These are phyloP conservation scores for Metarhizium anisopliae DNA, from an alignment of 2,329 filamentous ascomycete species.

Conservation along the genomic window DNA sequence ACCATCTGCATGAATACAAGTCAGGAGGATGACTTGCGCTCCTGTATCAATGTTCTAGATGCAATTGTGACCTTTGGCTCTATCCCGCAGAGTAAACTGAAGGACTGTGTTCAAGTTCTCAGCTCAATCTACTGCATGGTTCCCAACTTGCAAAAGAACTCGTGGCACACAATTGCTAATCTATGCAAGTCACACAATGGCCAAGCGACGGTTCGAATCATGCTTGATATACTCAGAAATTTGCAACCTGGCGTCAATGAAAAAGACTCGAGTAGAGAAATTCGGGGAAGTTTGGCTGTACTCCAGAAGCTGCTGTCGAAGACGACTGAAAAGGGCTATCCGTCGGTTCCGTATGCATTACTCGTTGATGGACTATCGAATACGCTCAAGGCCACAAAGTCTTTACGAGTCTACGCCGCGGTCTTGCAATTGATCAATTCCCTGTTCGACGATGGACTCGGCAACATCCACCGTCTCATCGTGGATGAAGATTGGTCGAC, in stretches of 20 bases:
- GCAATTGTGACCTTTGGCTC: slow-evolving; percentile 64
- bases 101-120: slow-evolving; percentile 59
- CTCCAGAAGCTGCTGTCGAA: slow-evolving; percentile 55
- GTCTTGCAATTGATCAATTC: slow-evolving; percentile 45
- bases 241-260: slow-evolving; percentile 35
- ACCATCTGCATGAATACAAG: slow-evolving; percentile 61
- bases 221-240: slow-evolving; percentile 52
- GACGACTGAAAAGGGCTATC: slow-evolving; percentile 50
- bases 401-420: slow-evolving; percentile 35
- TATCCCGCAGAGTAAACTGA: slow-evolving; percentile 54
- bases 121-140: slow-evolving; percentile 65
- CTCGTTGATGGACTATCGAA: slow-evolving; percentile 49
- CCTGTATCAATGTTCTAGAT: slow-evolving; percentile 60
- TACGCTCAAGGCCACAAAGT: slow-evolving; percentile 34
- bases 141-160: slow-evolving; percentile 46
- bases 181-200: slow-evolving; percentile 67
- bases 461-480: slow-evolving; percentile 45
- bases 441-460: slow-evolving; percentile 43
- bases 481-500: slow-evolving; percentile 58
- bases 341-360: slow-evolving; percentile 47
- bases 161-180: slow-evolving; percentile 63
- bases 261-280: slow-evolving; percentile 44
- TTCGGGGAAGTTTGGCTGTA: slow-evolving; percentile 54
- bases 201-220: slow-evolving; percentile 55
- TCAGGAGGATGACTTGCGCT: slow-evolving; percentile 53